Conservation (phyloP, 257 asterid species). For the Plantago major region DNA sequence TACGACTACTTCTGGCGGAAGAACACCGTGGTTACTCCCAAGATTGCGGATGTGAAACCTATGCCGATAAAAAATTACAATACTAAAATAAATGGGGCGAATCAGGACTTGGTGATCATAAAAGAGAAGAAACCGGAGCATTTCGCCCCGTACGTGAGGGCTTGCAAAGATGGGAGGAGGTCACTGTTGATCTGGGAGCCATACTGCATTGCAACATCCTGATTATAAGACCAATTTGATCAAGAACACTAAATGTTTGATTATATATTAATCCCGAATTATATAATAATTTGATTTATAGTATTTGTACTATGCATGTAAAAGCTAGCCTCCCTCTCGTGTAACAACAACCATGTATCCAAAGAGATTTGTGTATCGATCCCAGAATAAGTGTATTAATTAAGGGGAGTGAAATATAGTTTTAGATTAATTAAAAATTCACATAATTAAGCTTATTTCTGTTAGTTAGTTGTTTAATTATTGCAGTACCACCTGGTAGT, state of each 20-base stretch:
- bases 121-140: conserved; percentile 41
- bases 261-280: conserved; percentile 5
- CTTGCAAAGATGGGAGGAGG: conserved; percentile 62
- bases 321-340: neutral
- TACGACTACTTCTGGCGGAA: conserved; percentile 72
- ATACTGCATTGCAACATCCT: conserved; percentile 71
- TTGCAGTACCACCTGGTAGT: neutral
- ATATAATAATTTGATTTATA: conserved; percentile 8
- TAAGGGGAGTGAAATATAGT: conserved; percentile 20
- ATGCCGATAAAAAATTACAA: conserved; percentile 3
- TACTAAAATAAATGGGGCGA: conserved; percentile 15
- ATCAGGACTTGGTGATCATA: conserved; percentile 40
- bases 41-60: neutral
- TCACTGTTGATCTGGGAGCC: conserved; percentile 54
- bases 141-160: conserved; percentile 36
- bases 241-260: conserved; percentile 9
- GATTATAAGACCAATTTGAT: conserved; percentile 16
- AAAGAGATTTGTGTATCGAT: conserved; percentile 19
- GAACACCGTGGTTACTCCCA: conserved; percentile 19
- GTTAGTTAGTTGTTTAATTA: neutral
- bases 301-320: conserved; percentile 1
- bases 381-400: conserved; percentile 16
- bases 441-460: conserved; percentile 3
- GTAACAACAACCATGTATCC: conserved; percentile 15
- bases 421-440: conserved; percentile 6